phyloP scores from a whole-genome alignment of 306 rosid genomes.

The Lablab purpureus region DNA sequence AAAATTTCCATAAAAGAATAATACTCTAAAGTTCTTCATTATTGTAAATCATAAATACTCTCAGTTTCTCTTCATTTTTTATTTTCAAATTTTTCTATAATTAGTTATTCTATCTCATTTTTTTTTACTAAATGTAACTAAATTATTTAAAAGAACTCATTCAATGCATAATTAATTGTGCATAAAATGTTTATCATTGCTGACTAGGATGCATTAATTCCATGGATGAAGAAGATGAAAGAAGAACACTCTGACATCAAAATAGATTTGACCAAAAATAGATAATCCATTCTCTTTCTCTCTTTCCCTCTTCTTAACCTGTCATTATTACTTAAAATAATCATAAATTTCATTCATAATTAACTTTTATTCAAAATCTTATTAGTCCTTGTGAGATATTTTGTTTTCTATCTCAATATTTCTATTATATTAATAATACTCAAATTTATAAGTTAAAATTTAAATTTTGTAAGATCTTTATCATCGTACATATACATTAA shows the following conservation, averaged over 20 bases:
- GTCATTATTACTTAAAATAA: too few relatives aligned
- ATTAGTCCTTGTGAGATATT: too few relatives aligned
- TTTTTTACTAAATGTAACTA: not conserved
- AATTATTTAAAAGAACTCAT: not conserved
- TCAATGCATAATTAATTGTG: not conserved
- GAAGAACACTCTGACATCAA: not conserved
- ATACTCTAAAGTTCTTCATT: too few relatives aligned
- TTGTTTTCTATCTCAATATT: too few relatives aligned
- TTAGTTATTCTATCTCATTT: not conserved
- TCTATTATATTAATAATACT: too few relatives aligned
- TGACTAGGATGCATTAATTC: not conserved
- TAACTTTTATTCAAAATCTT: too few relatives aligned
- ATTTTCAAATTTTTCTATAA: not conserved
- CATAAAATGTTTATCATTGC: not conserved
- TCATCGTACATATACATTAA: too few relatives aligned
- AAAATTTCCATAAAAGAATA: too few relatives aligned
- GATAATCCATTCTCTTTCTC: not conserved
- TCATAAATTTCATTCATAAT: too few relatives aligned
- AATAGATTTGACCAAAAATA: not conserved
- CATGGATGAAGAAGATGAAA: not conserved
- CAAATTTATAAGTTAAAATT: too few relatives aligned
- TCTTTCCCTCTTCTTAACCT: too few relatives aligned
- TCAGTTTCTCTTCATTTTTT: not conserved
- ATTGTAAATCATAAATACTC: not conserved
- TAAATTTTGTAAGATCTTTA: too few relatives aligned